Conservation (phyloP, 768 basidiomycete species). For the Pleurotus tuber-regium region DNA sequence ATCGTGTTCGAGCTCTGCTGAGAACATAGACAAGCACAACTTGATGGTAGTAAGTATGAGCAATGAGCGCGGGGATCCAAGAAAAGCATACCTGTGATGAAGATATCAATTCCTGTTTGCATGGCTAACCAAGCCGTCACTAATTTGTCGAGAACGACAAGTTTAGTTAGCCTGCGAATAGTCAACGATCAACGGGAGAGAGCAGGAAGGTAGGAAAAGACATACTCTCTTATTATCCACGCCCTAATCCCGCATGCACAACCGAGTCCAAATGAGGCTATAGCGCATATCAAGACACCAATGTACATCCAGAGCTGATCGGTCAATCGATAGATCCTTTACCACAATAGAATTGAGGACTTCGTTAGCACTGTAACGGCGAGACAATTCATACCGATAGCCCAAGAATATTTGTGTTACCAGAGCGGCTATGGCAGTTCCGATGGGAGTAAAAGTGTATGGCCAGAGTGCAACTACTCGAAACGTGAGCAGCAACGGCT, state of each 20-base stretch:
- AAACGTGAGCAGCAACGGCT: slow-evolving; percentile 7
- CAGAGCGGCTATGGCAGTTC: slow-evolving; percentile 15
- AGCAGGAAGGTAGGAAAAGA: neutral
- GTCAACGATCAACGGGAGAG: neutral
- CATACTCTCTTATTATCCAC: slow-evolving; percentile 8
- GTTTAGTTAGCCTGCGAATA: slow-evolving; percentile 1
- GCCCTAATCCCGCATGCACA: slow-evolving; percentile 1
- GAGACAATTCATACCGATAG: slow-evolving; percentile 18
- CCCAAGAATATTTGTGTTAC: slow-evolving; percentile 18
- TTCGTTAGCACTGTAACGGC: too few species aligned
- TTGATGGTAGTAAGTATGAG: neutral
- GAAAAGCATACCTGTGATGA: slow-evolving; percentile 11
- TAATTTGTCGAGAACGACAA: slow-evolving; percentile 7
- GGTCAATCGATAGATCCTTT: slow-evolving; percentile 12
- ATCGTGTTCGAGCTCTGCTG: neutral
- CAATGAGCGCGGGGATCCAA: neutral
- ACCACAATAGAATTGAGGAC: too few species aligned
- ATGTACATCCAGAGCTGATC: neutral
- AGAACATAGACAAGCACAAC: slow-evolving; percentile 3
- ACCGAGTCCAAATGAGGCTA: slow-evolving; percentile 3
- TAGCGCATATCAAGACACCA: neutral
- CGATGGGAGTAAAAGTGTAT: slow-evolving; percentile 14
- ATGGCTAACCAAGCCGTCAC: slow-evolving; percentile 18
- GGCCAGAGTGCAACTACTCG: slow-evolving; percentile 11
- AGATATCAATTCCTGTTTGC: slow-evolving; percentile 16